Evolutionary conservation across 257 asterid species (phyloP).

Genomic region (Plantago major): DNA sequence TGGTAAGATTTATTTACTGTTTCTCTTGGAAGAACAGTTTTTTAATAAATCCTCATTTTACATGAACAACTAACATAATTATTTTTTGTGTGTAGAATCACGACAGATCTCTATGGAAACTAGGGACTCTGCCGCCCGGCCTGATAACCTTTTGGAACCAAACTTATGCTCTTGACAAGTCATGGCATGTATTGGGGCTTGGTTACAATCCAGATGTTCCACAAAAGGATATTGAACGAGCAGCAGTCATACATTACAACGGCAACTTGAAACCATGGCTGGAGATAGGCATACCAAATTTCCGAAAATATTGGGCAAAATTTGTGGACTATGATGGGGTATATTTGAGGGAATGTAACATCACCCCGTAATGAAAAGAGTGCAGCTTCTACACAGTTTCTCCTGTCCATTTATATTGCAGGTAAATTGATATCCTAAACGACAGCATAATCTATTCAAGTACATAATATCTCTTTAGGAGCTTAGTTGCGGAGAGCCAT

Average conservation of each 20-base stretch:
- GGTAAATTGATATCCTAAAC: slow-evolving; percentile 10
- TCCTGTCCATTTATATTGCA: slow-evolving; percentile 10
- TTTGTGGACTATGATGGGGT: slow-evolving; percentile 42
- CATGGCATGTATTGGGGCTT: slow-evolving; percentile 64
- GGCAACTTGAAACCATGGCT: slow-evolving; percentile 75
- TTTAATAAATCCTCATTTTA: neutral
- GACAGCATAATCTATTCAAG: slow-evolving; percentile 16
- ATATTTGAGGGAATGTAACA: slow-evolving; percentile 56
- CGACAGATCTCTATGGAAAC: slow-evolving; percentile 47
- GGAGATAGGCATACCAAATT: slow-evolving; percentile 55
- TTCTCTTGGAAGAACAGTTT: neutral
- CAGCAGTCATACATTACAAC: slow-evolving; percentile 62
- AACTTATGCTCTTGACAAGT: slow-evolving; percentile 41
- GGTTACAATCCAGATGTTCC: slow-evolving; percentile 50
- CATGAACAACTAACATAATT: neutral
- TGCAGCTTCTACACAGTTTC: neutral
- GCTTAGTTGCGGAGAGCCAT: slow-evolving; percentile 8
- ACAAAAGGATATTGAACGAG: slow-evolving; percentile 46
- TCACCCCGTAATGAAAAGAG: slow-evolving; percentile 28
- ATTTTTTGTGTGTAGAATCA: slow-evolving; percentile 36
- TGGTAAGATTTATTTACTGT: slow-evolving; percentile 32
- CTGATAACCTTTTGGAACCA: slow-evolving; percentile 57
- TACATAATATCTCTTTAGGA: slow-evolving; percentile 9
- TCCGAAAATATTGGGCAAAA: slow-evolving; percentile 45
- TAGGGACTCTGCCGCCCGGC: slow-evolving; percentile 64